Evolutionary conservation across 2,329 filamentous ascomycete genomes (phyloP), one percentile per base, ranked within the genome.

Genomic region (Helotiales sp.): DNA sequence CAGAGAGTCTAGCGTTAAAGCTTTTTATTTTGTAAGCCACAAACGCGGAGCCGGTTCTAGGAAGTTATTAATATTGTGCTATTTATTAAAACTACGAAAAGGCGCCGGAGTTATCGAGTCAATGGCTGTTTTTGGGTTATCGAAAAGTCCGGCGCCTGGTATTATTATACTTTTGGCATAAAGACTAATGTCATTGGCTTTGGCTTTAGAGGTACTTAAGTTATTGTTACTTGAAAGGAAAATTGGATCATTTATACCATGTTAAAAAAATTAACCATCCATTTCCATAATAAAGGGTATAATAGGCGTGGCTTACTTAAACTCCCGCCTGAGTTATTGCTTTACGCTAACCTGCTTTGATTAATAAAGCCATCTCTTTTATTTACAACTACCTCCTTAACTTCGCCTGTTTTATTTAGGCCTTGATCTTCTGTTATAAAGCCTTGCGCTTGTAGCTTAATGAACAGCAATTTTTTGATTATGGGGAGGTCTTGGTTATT

Each of bases 221-320:
- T 70, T 47, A 54, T 63, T 58, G 55, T 70, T 55, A 10, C 63
- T 54, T 28, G 61, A 34, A 20, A 69, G 60, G 2, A 69, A 13
- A 68, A 67, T 70, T 68, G 37, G 68, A 72, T 70, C 62, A 34
- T 63, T 64, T 71, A 68, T n/a, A 61, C 60, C 22, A 20, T 66
- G 24, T 71, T 47, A 71, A 62, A n/a, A n/a, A n/a, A 65, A 70
- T 13, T 65, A 30, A 34, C n/a, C 43, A n/a, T 64, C 55, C 57
- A 43, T 60, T 70, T 67, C 63, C 55, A 70, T 28, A 54, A 71
- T 55, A 63, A 28, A 64, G 43, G 34, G 26, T 65, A 28, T 63
- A 62, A 50, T 55, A 24, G 32, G 63, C 34, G 60, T 26, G 45
- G 59, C 59, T 71, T 37, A 71, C 64, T 57, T 70, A 24, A 49